Evolutionary conservation across 2,329 filamentous ascomycete species (phyloP), one percentile per base, ranked within the genome.

Genomic region (Colletotrichum eremochloae): DNA sequence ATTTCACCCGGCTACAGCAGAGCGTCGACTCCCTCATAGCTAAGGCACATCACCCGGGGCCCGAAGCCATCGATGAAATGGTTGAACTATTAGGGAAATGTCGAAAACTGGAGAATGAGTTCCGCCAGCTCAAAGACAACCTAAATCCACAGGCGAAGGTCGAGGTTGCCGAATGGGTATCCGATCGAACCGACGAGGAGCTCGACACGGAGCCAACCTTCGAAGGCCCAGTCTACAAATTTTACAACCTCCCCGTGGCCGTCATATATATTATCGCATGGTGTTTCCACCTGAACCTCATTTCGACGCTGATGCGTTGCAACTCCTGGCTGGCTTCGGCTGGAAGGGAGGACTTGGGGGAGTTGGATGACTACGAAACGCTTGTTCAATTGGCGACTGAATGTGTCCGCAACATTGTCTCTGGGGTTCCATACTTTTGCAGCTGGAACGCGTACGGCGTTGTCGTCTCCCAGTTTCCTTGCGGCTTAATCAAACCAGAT

Each of bases 371-470:
- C 53, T 75, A 72, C 50, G 71, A 64, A 8, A 50, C 67, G 14
- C 63, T 75, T 4, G 65, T 58, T 1, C 44, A 44, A 5, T 50
- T 72, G 8, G 67, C 75, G 0, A 63, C 53, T 20, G 42, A 53
- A 2, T 71, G 75, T 7, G 62, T 76, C 18, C 57, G 57, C 15
- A 71, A 76, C 33, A 74, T 76, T 6, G 74, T 76, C 8, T 67
- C 73, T 2, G 38, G 73, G 5, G 50, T 71, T 12, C 75, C 75
- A 38, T 76, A 76, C 29, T 75, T 74, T 57, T 76, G 75, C 55
- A 67, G 71, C n/a, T 76, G 75, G 73, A 76, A 75, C 56, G 75
- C 71, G 3, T 74, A 68, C 20, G 74, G 74, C n/a, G 50, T 56
- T 1, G 58, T 70, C 14, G 68, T 63, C 1, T 70, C 73, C 5